Conservation (phyloP, 2,329 filamentous ascomycete genomes). For the Penicillium sp. region DNA sequence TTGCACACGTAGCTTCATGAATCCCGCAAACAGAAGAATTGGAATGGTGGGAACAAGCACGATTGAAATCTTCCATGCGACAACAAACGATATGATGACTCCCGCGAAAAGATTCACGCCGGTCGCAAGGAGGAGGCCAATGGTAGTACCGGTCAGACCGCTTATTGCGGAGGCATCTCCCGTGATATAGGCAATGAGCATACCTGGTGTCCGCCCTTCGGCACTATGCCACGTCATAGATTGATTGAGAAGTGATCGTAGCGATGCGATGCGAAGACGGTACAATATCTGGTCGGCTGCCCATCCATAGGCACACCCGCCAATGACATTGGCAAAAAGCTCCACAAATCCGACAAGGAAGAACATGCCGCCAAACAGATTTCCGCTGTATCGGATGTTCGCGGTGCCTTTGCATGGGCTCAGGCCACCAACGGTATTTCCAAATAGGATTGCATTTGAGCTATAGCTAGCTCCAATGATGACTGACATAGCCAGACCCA, state of each 20-base stretch:
- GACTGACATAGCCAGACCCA: constrained; percentile 55
- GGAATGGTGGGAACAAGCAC: constrained; percentile 71
- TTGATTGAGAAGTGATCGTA: constrained; percentile 65
- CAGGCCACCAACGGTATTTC: constrained; percentile 59
- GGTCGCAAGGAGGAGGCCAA: constrained; percentile 70
- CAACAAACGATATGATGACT: constrained; percentile 63
- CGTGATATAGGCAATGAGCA: constrained; percentile 59
- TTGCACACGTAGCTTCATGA: constrained; percentile 65
- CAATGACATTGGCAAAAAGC: constrained; percentile 61
- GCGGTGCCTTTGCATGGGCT: constrained; percentile 54
- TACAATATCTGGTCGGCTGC: constrained; percentile 66
- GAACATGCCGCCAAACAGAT: constrained; percentile 59
- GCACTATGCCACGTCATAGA: constrained; percentile 71
- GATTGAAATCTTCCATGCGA: constrained; percentile 75
- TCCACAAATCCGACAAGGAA: constrained; percentile 62
- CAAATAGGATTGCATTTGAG: constrained; percentile 60
- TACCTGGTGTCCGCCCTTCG: constrained; percentile 60
- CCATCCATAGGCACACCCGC: constrained; percentile 58
- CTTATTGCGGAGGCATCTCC: constrained; percentile 67
- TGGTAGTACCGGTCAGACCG: constrained; percentile 68
- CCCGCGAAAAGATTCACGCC: constrained; percentile 67
- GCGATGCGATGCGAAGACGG: constrained; percentile 61
- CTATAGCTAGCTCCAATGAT: constrained; percentile 60
- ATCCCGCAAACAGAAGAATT: constrained; percentile 66
- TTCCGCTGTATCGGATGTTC: constrained; percentile 52